Evolutionary conservation across 768 basidiomycete genomes (phyloP).

Genomic region (Mycena vulgaris): DNA sequence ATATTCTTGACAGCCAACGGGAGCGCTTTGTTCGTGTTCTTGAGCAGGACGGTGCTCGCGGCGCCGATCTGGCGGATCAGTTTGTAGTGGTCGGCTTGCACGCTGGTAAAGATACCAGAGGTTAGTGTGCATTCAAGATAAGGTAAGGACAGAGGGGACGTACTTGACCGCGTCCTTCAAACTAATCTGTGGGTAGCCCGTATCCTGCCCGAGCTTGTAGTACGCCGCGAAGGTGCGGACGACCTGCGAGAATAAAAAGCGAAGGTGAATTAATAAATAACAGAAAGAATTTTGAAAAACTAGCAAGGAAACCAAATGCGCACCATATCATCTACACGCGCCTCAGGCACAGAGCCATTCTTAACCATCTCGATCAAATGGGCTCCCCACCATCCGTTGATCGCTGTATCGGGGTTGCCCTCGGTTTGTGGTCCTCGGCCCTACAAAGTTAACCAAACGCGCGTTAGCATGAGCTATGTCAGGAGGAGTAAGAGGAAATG

Average conservation of each 20-base stretch:
- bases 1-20: conserved; percentile 58
- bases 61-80: conserved; percentile 73
- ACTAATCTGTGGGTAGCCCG: conserved; percentile 12
- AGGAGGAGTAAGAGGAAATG: too few relatives aligned
- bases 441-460: not conserved
- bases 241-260: conserved; percentile 24
- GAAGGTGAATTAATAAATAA: too few relatives aligned
- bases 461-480: too few relatives aligned
- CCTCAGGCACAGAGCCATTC: conserved; percentile 62
- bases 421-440: conserved; percentile 14
- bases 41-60: conserved; percentile 75
- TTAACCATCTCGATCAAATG: conserved; percentile 57
- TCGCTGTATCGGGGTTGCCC: conserved; percentile 30
- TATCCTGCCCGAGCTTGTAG: conserved; percentile 39
- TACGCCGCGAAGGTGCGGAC: conserved; percentile 67
- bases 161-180: not conserved
- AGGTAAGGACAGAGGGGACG: too few relatives aligned
- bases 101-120: conserved; percentile 10
- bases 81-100: conserved; percentile 47
- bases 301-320: not conserved
- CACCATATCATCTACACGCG: conserved; percentile 69
- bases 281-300: too few relatives aligned
- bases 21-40: conserved; percentile 65
- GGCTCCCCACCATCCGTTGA: conserved; percentile 39
- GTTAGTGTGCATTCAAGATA: too few relatives aligned